Evolutionary conservation across 2,329 filamentous ascomycete genomes (phyloP).

Genomic region (Teratosphaeria destructans): DNA sequence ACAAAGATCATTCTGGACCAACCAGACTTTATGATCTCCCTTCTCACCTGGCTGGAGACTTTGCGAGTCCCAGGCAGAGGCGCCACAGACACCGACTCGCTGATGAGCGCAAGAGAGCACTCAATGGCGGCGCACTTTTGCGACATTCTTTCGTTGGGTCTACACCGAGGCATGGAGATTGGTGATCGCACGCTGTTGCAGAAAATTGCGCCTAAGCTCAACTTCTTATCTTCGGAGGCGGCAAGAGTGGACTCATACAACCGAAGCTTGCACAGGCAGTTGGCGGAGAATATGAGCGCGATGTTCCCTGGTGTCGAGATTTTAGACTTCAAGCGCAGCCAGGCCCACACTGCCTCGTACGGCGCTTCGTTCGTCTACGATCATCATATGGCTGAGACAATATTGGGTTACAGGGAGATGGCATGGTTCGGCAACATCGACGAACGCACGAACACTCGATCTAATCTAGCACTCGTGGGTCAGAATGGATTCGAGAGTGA

Average conservation of each 20-base stretch:
- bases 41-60: conserved; percentile 58
- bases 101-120: conserved; percentile 30
- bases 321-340: conserved; percentile 70
- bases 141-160: conserved; percentile 81
- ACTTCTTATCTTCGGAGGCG: conserved; percentile 70
- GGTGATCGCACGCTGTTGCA: conserved; percentile 59
- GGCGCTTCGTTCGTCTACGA: conserved; percentile 80
- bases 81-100: conserved; percentile 16
- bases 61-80: conserved; percentile 35
- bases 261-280: conserved; percentile 71
- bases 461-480: neutral
- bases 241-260: conserved; percentile 78
- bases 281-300: conserved; percentile 71
- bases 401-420: conserved; percentile 70
- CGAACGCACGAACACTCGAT: conserved; percentile 30
- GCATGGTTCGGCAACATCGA: conserved; percentile 42
- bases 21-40: conserved; percentile 57
- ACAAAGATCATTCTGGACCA: conserved; percentile 71
- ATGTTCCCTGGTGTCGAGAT: conserved; percentile 66
- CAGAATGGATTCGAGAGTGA: conserved; percentile 62
- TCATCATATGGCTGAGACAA: conserved; percentile 59
- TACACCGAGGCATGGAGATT: conserved; percentile 74
- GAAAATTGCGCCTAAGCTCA: conserved; percentile 61
- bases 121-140: conserved; percentile 68
- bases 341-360: conserved; percentile 39